Base-by-base conservation (phyloP, 2,329 filamentous ascomycete species). In the Domatiomyces globalis region DNA sequence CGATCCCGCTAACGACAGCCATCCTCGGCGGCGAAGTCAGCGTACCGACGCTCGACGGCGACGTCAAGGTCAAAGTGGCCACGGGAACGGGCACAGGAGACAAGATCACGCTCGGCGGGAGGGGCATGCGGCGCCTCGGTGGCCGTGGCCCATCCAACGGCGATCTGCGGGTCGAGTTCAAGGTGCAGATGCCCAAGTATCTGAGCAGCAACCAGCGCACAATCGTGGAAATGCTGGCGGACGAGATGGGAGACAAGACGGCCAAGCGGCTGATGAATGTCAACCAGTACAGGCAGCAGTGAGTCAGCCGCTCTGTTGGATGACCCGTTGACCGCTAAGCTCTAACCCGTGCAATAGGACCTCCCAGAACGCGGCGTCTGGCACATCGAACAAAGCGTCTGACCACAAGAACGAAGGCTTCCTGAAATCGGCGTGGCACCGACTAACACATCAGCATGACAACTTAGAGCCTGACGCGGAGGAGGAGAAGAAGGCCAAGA, bases 11-110 rank as follows among this genome's bases (percentile, higher is more conserved):
- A 51, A 96, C 92, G 2, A 98, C 92, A 8, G 92, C 92, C 5
- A 70, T 95, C 18, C 78, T 98, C 0, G 92, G 92, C 61, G 92
- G 92, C 52, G 88, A 95, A 66, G 85, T 94, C 54, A 81, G 76
- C 10, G 79, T 98, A 20, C 92, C 92, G 1, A 98, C 92, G 0
- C 75, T 98, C 20, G 88, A 95, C 59, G 87, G 86, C 48, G 79
- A 90, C 47, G 87, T 94, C 62, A 90, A 87, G 66, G 83, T 98
- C 62, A 90, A 88, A 69, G 84, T 98, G 29, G 81, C 81, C 18
- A 95, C 89, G 0, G 92, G 92, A 48, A 96, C 92, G 10, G 87
- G 81, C 59, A 94, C 89, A 1, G 92, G 92, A 49, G 92, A 98
- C 65, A 87, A 83, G 66, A 83, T 96, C 63, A 95, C 87, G 1